Conservation (phyloP, 768 basidiomycete species). For the Boletus rufocinnamomeus region DNA sequence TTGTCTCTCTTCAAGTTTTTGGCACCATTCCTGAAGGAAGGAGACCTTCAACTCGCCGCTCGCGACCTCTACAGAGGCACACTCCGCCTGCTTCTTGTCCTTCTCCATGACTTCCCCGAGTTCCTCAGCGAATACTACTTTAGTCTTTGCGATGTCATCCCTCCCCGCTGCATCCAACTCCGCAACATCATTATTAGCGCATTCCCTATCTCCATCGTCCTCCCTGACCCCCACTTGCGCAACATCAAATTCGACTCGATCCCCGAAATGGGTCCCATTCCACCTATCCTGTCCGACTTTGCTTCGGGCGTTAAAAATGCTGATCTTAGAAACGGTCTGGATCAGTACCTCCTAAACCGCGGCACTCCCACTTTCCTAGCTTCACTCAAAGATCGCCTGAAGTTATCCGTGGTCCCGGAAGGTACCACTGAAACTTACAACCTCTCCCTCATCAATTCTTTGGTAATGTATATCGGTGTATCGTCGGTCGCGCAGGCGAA, state of each 20-base stretch:
- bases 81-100: slow-evolving; percentile 86
- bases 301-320: slow-evolving; percentile 76
- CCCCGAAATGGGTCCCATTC: slow-evolving; percentile 91
- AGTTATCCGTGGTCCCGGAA: slow-evolving; percentile 48
- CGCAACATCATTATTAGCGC: slow-evolving; percentile 96
- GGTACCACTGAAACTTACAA: slow-evolving; percentile 70
- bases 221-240: slow-evolving; percentile 86
- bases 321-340: slow-evolving; percentile 77
- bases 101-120: slow-evolving; percentile 98
- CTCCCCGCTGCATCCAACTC: slow-evolving; percentile 90
- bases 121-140: slow-evolving; percentile 98
- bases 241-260: slow-evolving; percentile 72
- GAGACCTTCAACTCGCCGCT: slow-evolving; percentile 76
- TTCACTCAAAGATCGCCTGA: slow-evolving; percentile 79
- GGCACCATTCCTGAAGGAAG: slow-evolving; percentile 83
- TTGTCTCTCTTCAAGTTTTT: slow-evolving; percentile 95
- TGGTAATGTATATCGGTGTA: slow-evolving; percentile 96
- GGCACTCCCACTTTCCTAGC: slow-evolving; percentile 69
- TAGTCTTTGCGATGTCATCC: slow-evolving; percentile 91
- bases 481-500: slow-evolving; percentile 90
- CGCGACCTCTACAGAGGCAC: slow-evolving; percentile 90
- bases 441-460: slow-evolving; percentile 84
- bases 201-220: slow-evolving; percentile 77
- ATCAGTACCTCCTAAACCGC: slow-evolving; percentile 81
- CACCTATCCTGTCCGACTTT: slow-evolving; percentile 90